phyloP scores from a whole-genome alignment of 1,284 basidiomycete species.

The Apiotrichum akiyoshidainum region DNA sequence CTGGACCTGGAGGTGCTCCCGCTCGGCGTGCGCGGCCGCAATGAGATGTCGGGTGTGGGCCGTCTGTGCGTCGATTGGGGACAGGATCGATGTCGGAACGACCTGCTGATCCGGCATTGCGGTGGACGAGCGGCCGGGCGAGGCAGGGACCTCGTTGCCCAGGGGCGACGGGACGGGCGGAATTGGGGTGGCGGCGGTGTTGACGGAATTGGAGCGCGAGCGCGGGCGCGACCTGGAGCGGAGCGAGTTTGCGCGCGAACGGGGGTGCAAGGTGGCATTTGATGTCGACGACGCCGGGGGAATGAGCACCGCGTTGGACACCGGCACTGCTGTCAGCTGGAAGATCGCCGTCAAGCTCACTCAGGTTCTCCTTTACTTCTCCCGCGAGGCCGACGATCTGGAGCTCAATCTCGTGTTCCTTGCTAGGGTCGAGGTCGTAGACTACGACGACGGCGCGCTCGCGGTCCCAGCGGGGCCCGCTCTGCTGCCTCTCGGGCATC shows the following conservation, averaged over 20 bases:
- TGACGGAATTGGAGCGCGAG: constrained; percentile 48
- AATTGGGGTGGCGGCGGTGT: constrained; percentile 22
- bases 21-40: constrained; percentile 43
- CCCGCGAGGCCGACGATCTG: constrained; percentile 45
- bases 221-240: constrained; percentile 45
- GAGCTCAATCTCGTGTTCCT: constrained; percentile 51
- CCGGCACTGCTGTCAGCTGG: constrained; percentile 16
- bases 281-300: constrained; percentile 34
- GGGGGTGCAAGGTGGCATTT: constrained; percentile 25
- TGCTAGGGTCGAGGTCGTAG: constrained; percentile 46
- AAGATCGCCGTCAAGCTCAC: constrained; percentile 16
- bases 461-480: constrained; percentile 23
- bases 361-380: constrained; percentile 28
- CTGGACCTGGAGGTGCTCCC: constrained; percentile 43
- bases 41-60: constrained; percentile 45
- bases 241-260: constrained; percentile 48
- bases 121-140: constrained; percentile 12
- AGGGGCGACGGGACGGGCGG: constrained; percentile 21
- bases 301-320: constrained; percentile 41
- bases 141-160: constrained; percentile 12
- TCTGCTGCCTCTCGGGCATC: constrained; percentile 1
- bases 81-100: constrained; percentile 36
- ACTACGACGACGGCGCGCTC: constrained; percentile 49
- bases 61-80: constrained; percentile 41
- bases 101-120: constrained; percentile 17